Evolutionary conservation across 305 asterid genomes (phyloP), one percentile per base, ranked within the genome.

Genomic region (Fraxinus ornus): DNA sequence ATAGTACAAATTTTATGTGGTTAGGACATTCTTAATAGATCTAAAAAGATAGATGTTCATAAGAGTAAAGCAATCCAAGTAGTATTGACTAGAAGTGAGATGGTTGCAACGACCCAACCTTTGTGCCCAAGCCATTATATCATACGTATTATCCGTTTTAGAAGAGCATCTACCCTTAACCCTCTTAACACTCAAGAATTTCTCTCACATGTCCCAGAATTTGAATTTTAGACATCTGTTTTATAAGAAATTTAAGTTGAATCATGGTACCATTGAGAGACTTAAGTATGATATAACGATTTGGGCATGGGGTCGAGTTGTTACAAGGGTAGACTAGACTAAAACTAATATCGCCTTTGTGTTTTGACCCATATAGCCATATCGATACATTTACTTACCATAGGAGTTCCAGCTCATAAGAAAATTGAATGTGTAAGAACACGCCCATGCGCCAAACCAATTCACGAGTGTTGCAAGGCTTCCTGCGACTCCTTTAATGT

Each of bases 401-500:
- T 85, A 90, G 80, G 98, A 91, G 86, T 10, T 62, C 72, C 33
- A 8, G 15, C 72, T 22, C 72, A 22, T 22, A 9, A 62, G 72
- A 62, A 62, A 62, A 22, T 62, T 62, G 72, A 62, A 62, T 9
- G 72, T 62, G 32, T 62, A 62, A 24, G 72, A 62, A 3, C 32
- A 22, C 3, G 72, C 33, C 72, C 72, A 62, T 3, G 72, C 72
- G 6, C 72, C 72, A 22, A 22, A 62, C 72, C 72, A 62, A 10
- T 62, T 62, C 17, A 62, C 33, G 4, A 96, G 78, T 35, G 99
- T 96, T 70, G 98, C 98, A 49, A 93, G 86, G 90, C 99, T 96
- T 57, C 98, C 99, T 24, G 97, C 99, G 15, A 86, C 91, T 85
- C 99, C 98, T 89, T 96, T 96, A 39, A 96, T 90, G 88, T 96